Evolutionary conservation across 371 early-diverging fungal genomes (phyloP), one percentile per base, ranked within the genome.

Genomic region (Capniomyces stellatus): DNA sequence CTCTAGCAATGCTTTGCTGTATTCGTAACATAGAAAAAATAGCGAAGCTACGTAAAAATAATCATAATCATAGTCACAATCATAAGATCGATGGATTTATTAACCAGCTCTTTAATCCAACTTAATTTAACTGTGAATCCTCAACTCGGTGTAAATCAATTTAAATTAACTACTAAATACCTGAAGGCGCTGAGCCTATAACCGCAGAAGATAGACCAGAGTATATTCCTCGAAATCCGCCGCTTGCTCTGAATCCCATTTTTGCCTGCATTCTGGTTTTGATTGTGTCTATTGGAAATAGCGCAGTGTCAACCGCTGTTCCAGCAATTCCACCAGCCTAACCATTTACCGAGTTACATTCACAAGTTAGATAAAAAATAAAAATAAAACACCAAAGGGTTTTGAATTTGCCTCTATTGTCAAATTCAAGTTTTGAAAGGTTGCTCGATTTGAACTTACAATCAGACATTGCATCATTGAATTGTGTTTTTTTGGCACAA

Each of bases 201-300:
- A 91, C 82, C 3, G 89, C 92, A n/a, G 88, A 83, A 8, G 85
- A 77, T 25, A 95, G 69, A 2, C 96, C 96, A 29, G 82, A 77
- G 63, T 92, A 96, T 44, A 96, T 77, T 23, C 91, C 89, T 47
- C 76, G 74, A 71, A 93, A 89, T 21, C 93, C 94, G 43, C 96
- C 96, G 23, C 89, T 78, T 8, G 81, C 82, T 23, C 74, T 63
- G 57, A 95, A 95, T 23, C 96, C 96, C 30, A 74, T 75, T 58
- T 77, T 75, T 13, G 91, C 82, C 71, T 95, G 96, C 61, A 86
- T 68, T 31, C 87, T 71, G 6, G 92, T 92, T 70, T 94, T 92
- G 61, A 94, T 79, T 19, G 95, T 94, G 69, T 94, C 93, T 43
- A 94, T 70, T 6, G 95, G 95, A 54, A 82, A 94, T 39, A 92